Evolutionary conservation across 805 yeast species (phyloP).

Genomic region (Candida golubevii): DNA sequence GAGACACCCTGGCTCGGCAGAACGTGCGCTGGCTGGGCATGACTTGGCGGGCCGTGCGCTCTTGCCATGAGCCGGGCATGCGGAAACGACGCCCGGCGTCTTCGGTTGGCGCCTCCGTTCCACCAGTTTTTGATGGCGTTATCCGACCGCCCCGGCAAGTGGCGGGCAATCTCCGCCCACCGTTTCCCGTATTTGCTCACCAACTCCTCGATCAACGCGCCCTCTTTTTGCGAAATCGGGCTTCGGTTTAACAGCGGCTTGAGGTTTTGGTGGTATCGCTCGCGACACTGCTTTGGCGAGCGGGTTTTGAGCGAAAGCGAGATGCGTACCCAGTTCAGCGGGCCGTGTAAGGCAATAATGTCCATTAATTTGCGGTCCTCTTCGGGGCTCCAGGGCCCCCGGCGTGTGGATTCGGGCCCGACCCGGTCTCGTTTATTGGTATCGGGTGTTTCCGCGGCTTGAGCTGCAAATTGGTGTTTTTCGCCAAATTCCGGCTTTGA

Average conservation of each 20-base stretch:
- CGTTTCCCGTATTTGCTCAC: constrained; percentile 78
- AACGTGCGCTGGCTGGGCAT: no score
- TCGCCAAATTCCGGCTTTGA: neutral
- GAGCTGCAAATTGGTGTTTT: no score
- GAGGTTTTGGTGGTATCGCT: constrained; percentile 85
- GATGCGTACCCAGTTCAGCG: constrained; percentile 86
- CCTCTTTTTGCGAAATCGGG: constrained; percentile 84
- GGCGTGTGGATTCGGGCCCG: constrained; percentile 27
- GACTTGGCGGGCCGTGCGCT: no score
- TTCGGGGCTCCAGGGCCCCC: constrained; percentile 90
- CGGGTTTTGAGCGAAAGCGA: constrained; percentile 69
- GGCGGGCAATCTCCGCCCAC: constrained; percentile 93
- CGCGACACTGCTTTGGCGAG: constrained; percentile 89
- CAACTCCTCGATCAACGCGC: constrained; percentile 70
- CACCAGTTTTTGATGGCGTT: constrained; percentile 94
- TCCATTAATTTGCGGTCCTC: constrained; percentile 74
- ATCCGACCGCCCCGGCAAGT: constrained; percentile 81
- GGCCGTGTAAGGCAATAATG: constrained; percentile 66
- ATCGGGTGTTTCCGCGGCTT: no score
- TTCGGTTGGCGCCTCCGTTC: constrained; percentile 88
- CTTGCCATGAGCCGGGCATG: no score
- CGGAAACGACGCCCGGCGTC: constrained; percentile 48
- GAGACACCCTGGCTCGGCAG: no score
- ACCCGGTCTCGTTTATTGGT: constrained; percentile 1
- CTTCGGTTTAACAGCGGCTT: constrained; percentile 78